Base-by-base conservation (phyloP, 148 eudicot genomes). In the Oxyria digyna region DNA sequence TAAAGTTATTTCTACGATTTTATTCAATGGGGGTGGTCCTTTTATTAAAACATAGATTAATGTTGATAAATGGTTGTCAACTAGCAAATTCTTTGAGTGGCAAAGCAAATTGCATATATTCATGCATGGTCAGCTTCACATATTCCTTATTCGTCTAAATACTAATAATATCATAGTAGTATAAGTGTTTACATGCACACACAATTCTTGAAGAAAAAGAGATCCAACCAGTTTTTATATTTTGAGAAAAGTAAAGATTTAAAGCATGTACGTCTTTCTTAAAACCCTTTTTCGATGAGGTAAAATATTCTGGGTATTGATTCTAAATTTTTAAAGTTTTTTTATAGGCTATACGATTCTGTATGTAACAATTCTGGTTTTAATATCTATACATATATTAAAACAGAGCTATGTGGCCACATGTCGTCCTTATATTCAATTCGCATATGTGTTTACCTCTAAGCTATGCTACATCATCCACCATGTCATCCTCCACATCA, bases 241-340 rank as follows among this genome's bases (percentile, higher is more conserved):
- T 29, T 29, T 29, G 65, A 29, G 38, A 17, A 59, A 29, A 59
- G 37, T 29, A 27, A 5, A 14, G 35, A 59, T 27, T 59, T 59
- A 59, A 59, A 59, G 65, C 65, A 59, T 59, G 65, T n/a, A n/a
- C n/a, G n/a, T 26, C 33, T 59, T 59, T 59, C 65, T 59, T 29
- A 31, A 31, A 59, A 59, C 15, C 62, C 31, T 2, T 54, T 54
- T 54, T 54, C 11, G 17, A 15, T 54, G 62, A 54, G 24, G 62
- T 54, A 54, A 23, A 26, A 50, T 52, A 59, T 59, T 59, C 65
- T 31, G 3, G 65, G 65, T 59, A 29, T 59, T 59, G 38, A 59
- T 59, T 59, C 65, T 29, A 59, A 31, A 29, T 37, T 35, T 2
- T 35, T n/a, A n/a, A n/a, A n/a, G n/a, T n/a, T n/a, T n/a, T n/a